Evolutionary conservation across 495 filamentous ascomycete species (phyloP).

Genomic region (Neurospora sp.): DNA sequence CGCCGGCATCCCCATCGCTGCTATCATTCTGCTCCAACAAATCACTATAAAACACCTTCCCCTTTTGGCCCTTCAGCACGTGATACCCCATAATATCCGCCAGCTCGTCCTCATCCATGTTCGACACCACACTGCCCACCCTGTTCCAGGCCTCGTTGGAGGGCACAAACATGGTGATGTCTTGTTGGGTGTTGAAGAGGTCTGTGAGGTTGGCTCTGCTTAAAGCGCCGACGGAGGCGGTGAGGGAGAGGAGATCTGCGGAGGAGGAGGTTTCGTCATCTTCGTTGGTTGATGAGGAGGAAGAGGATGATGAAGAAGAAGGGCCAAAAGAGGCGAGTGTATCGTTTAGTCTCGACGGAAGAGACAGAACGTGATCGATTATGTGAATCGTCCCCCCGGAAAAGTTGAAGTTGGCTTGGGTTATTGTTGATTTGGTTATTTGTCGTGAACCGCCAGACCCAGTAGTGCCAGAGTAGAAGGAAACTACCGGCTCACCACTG

Average conservation of each 20-base stretch:
- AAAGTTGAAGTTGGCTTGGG: conserved; percentile 45
- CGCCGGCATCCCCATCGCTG: conserved; percentile 21
- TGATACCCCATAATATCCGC: conserved; percentile 19
- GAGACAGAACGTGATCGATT: conserved; percentile 47
- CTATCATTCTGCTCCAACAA: conserved; percentile 18
- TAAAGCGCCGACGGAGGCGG: conserved; percentile 48
- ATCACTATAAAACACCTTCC: conserved; percentile 41
- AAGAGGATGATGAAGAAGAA: not conserved
- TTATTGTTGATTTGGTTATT: not conserved
- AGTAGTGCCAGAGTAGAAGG: conserved; percentile 29
- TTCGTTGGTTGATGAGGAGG: not conserved
- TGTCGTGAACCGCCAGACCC: not conserved
- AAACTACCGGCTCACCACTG: conserved; percentile 10
- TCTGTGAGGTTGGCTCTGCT: conserved; percentile 31
- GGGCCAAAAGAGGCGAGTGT: conserved; percentile 20
- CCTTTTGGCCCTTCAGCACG: conserved; percentile 27
- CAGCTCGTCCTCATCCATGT: conserved; percentile 6
- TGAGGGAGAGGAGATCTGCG: conserved; percentile 24
- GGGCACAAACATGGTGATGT: conserved; percentile 55
- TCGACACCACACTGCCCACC: conserved; percentile 12
- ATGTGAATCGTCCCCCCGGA: conserved; percentile 56
- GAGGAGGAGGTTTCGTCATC: conserved; percentile 11
- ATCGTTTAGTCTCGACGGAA: conserved; percentile 42
- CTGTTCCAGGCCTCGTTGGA: conserved; percentile 16
- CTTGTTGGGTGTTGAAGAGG: conserved; percentile 27